These are phyloP conservation scores for Stephanodiscus triporus DNA, from an alignment of 108 stramenopile genomes.

Conservation along the genomic window DNA sequence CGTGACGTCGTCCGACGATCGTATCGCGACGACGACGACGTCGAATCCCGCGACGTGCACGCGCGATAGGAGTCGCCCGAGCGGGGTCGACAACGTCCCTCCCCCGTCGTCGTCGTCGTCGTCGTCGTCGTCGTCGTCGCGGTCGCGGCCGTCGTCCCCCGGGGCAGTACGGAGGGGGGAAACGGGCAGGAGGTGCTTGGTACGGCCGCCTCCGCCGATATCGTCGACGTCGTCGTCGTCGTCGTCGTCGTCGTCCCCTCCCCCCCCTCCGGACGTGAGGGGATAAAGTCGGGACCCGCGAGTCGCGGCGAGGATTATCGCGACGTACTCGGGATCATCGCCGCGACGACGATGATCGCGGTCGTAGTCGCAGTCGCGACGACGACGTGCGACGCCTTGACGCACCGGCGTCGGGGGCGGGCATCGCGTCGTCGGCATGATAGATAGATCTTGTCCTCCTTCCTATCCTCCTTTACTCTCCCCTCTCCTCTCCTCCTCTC, in stretches of 20 bases:
- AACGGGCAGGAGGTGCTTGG: conserved; percentile 75
- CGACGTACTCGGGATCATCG: conserved; percentile 58
- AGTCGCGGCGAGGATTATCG: conserved; percentile 71
- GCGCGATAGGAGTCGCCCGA: conserved; percentile 49
- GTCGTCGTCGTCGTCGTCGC: neutral
- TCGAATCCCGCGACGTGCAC: conserved; percentile 39
- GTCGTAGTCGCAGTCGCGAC: too few species aligned
- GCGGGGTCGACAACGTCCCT: conserved; percentile 52
- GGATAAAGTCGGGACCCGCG: conserved; percentile 77
- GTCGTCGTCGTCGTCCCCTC: conserved; percentile 26
- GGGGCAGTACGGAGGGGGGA: conserved; percentile 30
- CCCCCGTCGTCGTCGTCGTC: conserved; percentile 9
- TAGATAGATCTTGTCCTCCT: too few species aligned
- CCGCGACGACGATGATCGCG: too few species aligned
- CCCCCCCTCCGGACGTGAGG: too few species aligned
- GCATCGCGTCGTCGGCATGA: too few species aligned
- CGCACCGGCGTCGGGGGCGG: too few species aligned
- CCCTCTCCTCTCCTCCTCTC: too few species aligned
- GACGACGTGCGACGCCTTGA: too few species aligned
- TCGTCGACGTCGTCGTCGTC: conserved; percentile 37
- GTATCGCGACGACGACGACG: conserved; percentile 59
- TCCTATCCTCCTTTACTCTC: too few species aligned
- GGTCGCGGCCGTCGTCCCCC: conserved; percentile 9
- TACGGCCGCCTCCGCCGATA: conserved; percentile 33
- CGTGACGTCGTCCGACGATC: conserved; percentile 57